phyloP scores from a whole-genome alignment of 2,329 filamentous ascomycete genomes.

The Aspergillus sojae region DNA sequence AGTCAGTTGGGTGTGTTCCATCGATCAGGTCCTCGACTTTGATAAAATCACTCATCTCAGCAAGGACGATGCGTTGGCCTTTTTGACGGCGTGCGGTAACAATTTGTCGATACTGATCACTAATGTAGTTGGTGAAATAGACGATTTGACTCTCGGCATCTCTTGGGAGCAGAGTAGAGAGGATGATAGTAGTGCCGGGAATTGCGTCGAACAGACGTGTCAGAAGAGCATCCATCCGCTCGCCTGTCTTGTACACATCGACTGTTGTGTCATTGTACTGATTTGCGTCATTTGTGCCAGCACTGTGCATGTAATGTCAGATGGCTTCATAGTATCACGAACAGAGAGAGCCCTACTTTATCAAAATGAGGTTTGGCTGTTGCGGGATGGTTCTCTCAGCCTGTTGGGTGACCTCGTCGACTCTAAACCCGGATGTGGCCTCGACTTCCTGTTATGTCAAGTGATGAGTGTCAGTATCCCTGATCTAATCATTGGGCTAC shows the following conservation, averaged over 20 bases:
- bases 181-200: slow-evolving; percentile 31
- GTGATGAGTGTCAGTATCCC: not conserved
- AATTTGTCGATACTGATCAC: slow-evolving; percentile 28
- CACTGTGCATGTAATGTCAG: slow-evolving; percentile 19
- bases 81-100: slow-evolving; percentile 21
- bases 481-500: not conserved
- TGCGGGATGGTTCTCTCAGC: slow-evolving; percentile 16
- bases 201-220: slow-evolving; percentile 26
- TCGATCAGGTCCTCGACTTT: slow-evolving; percentile 21
- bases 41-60: slow-evolving; percentile 29
- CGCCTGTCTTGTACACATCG: slow-evolving; percentile 21
- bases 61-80: slow-evolving; percentile 24
- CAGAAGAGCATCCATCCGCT: slow-evolving; percentile 30
- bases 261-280: slow-evolving; percentile 19
- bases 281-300: slow-evolving; percentile 37
- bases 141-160: not conserved
- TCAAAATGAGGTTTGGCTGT: slow-evolving; percentile 30
- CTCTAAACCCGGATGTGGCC: slow-evolving; percentile 13
- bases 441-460: not conserved
- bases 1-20: slow-evolving; percentile 25
- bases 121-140: slow-evolving; percentile 19
- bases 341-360: slow-evolving; percentile 23
- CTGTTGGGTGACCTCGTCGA: slow-evolving; percentile 23
- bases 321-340: too few relatives aligned
- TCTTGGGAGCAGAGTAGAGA: slow-evolving; percentile 37